Evolutionary conservation across 2,329 filamentous ascomycete genomes (phyloP), one percentile per base, ranked within the genome.

Genomic region (Stachybotrys echinatus): DNA sequence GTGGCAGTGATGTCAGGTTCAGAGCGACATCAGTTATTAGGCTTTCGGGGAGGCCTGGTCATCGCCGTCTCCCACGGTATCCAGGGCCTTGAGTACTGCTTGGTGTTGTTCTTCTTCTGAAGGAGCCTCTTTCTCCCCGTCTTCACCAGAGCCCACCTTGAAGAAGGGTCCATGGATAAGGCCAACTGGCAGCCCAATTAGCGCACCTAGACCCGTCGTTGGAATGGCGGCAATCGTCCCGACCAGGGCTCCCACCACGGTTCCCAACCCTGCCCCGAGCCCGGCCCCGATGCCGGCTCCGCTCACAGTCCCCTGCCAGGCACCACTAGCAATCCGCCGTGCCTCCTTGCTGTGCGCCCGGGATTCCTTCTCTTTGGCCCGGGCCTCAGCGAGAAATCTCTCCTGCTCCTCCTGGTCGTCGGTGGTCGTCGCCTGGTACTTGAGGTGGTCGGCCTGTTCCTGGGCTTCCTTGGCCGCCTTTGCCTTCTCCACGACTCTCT

Each of bases 171-270:
- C 48, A 39, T 49, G 40, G 20, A 49, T 45, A 2, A 49, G 31
- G 21, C 48, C 48, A 18, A 49, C 42, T 2, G 48, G 48, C 12
- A 49, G 21, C 48, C 48, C 48, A 14, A 49, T 38, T 40, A 49
- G 43, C 3, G 48, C 48, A 37, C 48, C 48, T 34, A 49, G 43
- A 14, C 48, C 48, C 18, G 48, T 40, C 48, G 45, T 45, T n/a
- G 48, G 48, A 19, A 49, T 49, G 17, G 48, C 21, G n/a, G 48
- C 48, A 42, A 49, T 45, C n/a, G 48, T 49, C 10, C 48, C 48
- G 5, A 49, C 48, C 3, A 49, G 48, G 4, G 48, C 45, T 6
- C 48, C 48, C 10, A 49, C 48, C 6, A 49, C n/a, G 4, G 48
- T 43, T 8, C 48, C 48, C 4, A 43, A 21, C n/a, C 48, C 48